Conservation (phyloP, 257 asterid genomes). For the Nicotiana tabacum region DNA sequence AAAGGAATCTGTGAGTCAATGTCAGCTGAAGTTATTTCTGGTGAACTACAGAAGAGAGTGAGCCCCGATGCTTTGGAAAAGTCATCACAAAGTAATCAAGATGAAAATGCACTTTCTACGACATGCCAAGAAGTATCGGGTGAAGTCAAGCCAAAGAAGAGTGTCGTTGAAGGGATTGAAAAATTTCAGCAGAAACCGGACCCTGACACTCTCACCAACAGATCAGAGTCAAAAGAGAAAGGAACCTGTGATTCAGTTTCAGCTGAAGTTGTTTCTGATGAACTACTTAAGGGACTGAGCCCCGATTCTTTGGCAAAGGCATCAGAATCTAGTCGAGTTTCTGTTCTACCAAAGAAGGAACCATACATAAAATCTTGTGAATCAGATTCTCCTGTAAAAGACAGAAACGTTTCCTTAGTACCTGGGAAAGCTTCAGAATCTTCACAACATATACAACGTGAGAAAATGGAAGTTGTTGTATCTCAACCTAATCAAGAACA, state of each 20-base stretch:
- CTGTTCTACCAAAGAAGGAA: conserved; percentile 36
- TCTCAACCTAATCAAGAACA: conserved; percentile 31
- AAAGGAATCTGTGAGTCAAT: not conserved
- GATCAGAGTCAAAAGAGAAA: conserved; percentile 16
- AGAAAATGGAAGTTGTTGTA: conserved; percentile 15
- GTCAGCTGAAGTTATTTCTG: conserved; percentile 11
- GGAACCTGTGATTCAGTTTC: not conserved
- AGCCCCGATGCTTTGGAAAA: conserved; percentile 5
- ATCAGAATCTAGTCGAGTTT: conserved; percentile 31
- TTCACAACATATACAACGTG: conserved; percentile 26
- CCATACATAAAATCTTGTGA: conserved; percentile 10
- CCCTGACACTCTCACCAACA: conserved; percentile 17
- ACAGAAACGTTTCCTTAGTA: conserved; percentile 9
- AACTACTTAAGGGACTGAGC: conserved; percentile 20
- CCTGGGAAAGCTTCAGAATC: conserved; percentile 22
- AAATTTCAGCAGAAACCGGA: conserved; percentile 8
- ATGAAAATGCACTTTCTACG: conserved; percentile 12
- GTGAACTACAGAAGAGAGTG: conserved; percentile 16
- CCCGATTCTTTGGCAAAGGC: not conserved
- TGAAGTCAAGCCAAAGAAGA: conserved; percentile 16
- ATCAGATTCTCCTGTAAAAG: conserved; percentile 26
- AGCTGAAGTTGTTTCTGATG: conserved; percentile 16
- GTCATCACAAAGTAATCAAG: conserved; percentile 17
- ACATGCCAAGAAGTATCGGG: conserved; percentile 14
- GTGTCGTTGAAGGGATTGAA: not conserved